Evolutionary conservation across 2,329 filamentous ascomycete species (phyloP), one percentile per base, ranked within the genome.

Genomic region (Colletotrichum sp.): DNA sequence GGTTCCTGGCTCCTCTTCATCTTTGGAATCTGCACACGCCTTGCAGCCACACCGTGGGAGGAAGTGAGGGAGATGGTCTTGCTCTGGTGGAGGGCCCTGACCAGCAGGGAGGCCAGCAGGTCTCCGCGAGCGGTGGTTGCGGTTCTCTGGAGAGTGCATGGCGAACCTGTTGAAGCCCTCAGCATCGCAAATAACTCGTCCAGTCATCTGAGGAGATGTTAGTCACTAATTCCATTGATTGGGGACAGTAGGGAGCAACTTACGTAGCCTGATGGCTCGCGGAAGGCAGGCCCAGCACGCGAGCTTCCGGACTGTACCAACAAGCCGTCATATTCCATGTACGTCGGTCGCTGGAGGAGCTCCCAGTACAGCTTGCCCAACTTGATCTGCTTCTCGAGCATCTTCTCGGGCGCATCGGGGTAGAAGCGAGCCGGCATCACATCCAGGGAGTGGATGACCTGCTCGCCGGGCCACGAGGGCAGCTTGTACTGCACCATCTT

Each of bases 351-450:
- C 78, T 89, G 86, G 28, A 86, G 81, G 8, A 90, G 83, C 18
- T 88, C 85, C 88, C 88, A 90, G 80, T 85, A 87, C n/a, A 84
- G 64, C 79, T 83, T 86, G 10, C 88, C 88, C 13, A 88, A 81
- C 28, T 80, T 79, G 69, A 88, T 81, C 65, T 85, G 84, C 78
- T 83, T 84, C 76, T 85, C 81, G 8, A 81, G 80, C 78, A 85
- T 84, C 6, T 82, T 79, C 6, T 79, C 79, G 3, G 85, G 77
- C 30, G 84, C 80, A 5, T 87, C 86, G 1, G 80, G 82, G 81
- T 87, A 87, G 80, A 87, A 89, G 1, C 79, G 77, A 8, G 83
- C 87, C 2, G 88, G 88, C 34, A 90, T 82, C 10, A 88, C 80
- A 5, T 81, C 75, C n/a, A 89, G 80, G 8, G 81, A 84, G 39